A percentile compares a stretch with the other conserved stretches of the same genome.
Evolutionary conservation across 1,139 yeast species (phyloP).

Genomic region (Candida freyschussii): DNA sequence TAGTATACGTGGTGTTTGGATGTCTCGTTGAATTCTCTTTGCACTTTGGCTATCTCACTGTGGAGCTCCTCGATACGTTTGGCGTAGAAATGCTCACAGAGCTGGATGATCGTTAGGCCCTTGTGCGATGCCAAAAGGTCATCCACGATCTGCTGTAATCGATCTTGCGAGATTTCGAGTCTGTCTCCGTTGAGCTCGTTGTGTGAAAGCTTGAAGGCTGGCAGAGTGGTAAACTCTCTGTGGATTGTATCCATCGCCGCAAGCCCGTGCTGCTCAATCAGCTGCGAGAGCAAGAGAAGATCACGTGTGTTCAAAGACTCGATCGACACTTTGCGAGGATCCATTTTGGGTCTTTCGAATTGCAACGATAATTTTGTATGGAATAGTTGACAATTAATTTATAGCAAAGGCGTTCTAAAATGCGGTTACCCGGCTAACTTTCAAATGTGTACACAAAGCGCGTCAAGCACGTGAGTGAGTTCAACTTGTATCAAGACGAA

Average conservation of each 20-base stretch:
- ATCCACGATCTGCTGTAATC: conserved; percentile 7
- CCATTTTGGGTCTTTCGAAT: no score
- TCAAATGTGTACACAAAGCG: no score
- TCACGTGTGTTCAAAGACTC: conserved; percentile 21
- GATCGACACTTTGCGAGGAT: conserved; percentile 7
- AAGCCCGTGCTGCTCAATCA: conserved; percentile 20
- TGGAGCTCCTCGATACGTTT: conserved; percentile 16
- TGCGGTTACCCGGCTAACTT: no score
- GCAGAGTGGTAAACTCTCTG: conserved; percentile 14
- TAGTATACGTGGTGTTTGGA: conserved; percentile 1
- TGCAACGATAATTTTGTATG: no score
- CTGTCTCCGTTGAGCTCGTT: conserved; percentile 13
- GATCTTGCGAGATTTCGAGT: conserved; percentile 9
- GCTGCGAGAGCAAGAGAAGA: conserved; percentile 18
- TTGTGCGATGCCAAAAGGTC: conserved; percentile 7
- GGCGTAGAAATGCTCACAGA: conserved; percentile 22
- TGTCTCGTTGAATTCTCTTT: conserved; percentile 5
- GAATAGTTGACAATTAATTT: no score
- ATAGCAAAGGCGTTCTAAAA: no score
- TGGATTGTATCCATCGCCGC: conserved; percentile 12
- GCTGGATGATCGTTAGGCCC: conserved; percentile 12
- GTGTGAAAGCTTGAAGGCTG: conserved; percentile 22
- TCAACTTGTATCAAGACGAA: no score
- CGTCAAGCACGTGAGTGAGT: no score
- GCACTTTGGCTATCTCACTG: conserved; percentile 9